These are phyloP conservation scores for Phialemonium atrogriseum DNA, from an alignment of 2,329 filamentous ascomycete species.

Conservation along the genomic window DNA sequence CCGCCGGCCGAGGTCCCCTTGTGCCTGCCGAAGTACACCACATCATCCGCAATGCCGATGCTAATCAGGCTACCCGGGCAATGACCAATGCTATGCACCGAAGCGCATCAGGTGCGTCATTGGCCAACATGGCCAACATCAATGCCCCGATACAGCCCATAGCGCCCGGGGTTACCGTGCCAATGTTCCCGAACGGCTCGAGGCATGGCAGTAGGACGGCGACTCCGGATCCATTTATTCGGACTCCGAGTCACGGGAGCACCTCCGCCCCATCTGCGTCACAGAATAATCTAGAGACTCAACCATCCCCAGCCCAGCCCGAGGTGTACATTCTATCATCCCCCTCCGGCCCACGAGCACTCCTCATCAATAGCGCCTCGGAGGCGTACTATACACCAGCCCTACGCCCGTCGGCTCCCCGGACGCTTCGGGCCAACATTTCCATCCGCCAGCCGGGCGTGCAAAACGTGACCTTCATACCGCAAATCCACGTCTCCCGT, in stretches of 20 bases:
- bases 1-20: conserved; percentile 21
- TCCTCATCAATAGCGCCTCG: conserved; percentile 43
- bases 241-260: conserved; percentile 22
- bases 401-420: conserved; percentile 4
- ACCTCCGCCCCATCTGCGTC: conserved; percentile 12
- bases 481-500: no score
- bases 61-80: conserved; percentile 30
- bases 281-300: conserved; percentile 8
- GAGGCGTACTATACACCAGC: conserved; percentile 44
- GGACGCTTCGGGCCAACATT: conserved; percentile 5
- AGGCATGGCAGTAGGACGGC: conserved; percentile 35
- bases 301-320: conserved; percentile 21
- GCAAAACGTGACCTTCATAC: no score
- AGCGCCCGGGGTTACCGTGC: conserved; percentile 34
- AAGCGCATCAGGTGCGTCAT: conserved; percentile 37
- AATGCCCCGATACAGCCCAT: conserved; percentile 24
- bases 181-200: conserved; percentile 25
- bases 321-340: conserved; percentile 56
- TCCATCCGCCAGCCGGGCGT: background rate
- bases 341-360: conserved; percentile 47
- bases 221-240: conserved; percentile 33
- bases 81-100: conserved; percentile 43
- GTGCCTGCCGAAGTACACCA: conserved; percentile 36
- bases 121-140: conserved; percentile 24
- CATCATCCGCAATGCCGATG: conserved; percentile 36